phyloP scores from a whole-genome alignment of 2,329 filamentous ascomycete genomes.

The Pseudogymnoascus sp. region DNA sequence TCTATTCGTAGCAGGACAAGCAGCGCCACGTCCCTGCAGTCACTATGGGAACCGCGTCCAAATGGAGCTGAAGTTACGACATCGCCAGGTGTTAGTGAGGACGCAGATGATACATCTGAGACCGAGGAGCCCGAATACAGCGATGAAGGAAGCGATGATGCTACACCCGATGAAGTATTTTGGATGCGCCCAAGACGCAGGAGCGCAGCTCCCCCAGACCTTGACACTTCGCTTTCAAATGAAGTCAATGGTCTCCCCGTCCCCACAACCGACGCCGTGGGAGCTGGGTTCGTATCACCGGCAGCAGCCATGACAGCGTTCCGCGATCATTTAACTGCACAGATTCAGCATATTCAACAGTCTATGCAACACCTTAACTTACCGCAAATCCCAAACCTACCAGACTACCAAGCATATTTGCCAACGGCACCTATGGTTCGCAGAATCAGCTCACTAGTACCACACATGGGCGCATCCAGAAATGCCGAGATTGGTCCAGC shows the following conservation, averaged over 20 bases:
- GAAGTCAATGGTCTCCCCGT: constrained; percentile 21
- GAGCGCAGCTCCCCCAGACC: constrained; percentile 19
- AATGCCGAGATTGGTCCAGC: constrained; percentile 29
- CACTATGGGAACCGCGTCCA: constrained; percentile 56
- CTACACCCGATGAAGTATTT: constrained; percentile 28
- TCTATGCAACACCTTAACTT: constrained; percentile 57
- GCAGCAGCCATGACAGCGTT: constrained; percentile 62
- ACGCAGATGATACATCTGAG: constrained; percentile 39
- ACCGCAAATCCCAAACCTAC: constrained; percentile 57
- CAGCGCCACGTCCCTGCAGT: constrained; percentile 61
- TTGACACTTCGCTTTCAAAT: not conserved
- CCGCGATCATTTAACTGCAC: constrained; percentile 66
- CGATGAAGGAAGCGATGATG: constrained; percentile 26
- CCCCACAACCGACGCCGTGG: constrained; percentile 16
- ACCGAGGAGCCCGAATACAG: constrained; percentile 27
- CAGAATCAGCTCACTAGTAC: constrained; percentile 66
- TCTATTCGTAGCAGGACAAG: constrained; percentile 54
- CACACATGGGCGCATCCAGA: constrained; percentile 51
- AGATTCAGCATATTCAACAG: constrained; percentile 72
- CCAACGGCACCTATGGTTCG: constrained; percentile 58
- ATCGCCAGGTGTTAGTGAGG: constrained; percentile 37
- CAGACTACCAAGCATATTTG: constrained; percentile 66
- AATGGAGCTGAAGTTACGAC: constrained; percentile 33
- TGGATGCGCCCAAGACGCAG: constrained; percentile 31
- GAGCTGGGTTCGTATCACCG: constrained; percentile 41